Evolutionary conservation across 495 filamentous ascomycete genomes (phyloP), one percentile per base, ranked within the genome.

Genomic region (Aspergillus ellipticus): DNA sequence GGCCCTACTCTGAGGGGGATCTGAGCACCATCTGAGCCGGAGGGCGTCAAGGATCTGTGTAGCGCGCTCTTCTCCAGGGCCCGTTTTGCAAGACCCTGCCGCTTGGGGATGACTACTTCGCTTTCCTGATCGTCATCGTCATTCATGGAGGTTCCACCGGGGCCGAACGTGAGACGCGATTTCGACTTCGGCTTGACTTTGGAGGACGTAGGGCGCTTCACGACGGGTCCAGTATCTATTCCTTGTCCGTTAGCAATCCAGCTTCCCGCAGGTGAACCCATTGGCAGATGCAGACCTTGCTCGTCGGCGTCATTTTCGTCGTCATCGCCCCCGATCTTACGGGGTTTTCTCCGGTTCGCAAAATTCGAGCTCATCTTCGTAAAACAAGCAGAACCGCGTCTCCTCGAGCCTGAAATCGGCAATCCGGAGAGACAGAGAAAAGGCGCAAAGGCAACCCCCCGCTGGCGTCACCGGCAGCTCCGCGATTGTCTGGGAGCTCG

Each of bases 101-200:
- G 88, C 70, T 88, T 96, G 0, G 87, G 83, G 4, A 82, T 79
- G 50, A 87, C 81, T 0, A 85, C 74, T 56, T 83, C 81, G 28
- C 78, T 75, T 42, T 77, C 77, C 29, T 81, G 77, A 0, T 81
- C 81, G 11, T 73, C 81, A 47, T 81, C 76, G 21, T 80, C 79
- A 8, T 60, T 66, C 74, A 75, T 80, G 39, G 71, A 81, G 19
- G 79, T 82, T 42, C 82, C 80, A 19, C 81, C 82, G 0, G 83
- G 77, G 4, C 84, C 87, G 63, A 96, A 96, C 0, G 92, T 94
- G 26, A 95, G 74, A 11, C 83, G 82, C 10, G 87, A 73, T 22
- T 87, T 85, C 4, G 83, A 78, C 19, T 84, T 80, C 22, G 82
- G 82, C 56, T 85, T 87, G 53, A 83, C 77, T 66, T 89, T 89